These are phyloP conservation scores for Polytrichum formosum DNA, from an alignment of 225 moss, liverwort and hornwort species.

Conservation along the genomic window DNA sequence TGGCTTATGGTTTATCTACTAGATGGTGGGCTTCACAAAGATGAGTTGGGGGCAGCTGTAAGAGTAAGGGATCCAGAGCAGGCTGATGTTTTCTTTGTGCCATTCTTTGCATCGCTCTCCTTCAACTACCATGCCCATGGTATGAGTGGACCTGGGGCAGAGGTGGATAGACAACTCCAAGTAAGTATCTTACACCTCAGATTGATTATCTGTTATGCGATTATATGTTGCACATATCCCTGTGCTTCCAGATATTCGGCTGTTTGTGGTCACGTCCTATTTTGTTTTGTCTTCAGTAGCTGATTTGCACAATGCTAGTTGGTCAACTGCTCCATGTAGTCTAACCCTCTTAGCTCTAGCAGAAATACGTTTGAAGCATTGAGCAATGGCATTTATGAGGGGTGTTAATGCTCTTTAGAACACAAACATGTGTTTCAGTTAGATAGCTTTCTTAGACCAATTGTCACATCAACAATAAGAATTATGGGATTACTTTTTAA, in stretches of 20 bases:
- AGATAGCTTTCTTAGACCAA: no score
- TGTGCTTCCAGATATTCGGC: neutral
- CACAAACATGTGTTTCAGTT: no score
- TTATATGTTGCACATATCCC: no score
- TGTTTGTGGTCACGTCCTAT: neutral
- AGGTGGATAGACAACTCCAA: constrained; percentile 53
- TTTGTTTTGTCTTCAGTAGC: neutral
- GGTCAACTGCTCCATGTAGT: neutral
- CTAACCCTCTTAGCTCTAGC: neutral
- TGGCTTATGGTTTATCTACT: constrained; percentile 82
- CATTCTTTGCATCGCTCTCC: constrained; percentile 78
- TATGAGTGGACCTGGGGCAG: constrained; percentile 51
- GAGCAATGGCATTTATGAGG: no score
- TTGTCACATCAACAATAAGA: neutral
- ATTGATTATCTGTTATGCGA: neutral
- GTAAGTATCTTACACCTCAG: constrained; percentile 30
- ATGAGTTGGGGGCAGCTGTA: constrained; percentile 38
- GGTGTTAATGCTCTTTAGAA: no score
- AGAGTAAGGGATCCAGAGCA: constrained; percentile 63
- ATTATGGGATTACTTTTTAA: neutral
- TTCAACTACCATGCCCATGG: constrained; percentile 47
- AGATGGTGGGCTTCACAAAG: constrained; percentile 26
- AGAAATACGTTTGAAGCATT: neutral
- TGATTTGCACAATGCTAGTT: neutral
- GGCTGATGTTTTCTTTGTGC: constrained; percentile 95